phyloP scores from a whole-genome alignment of 768 basidiomycete species.

The Suillus clintonianus region DNA sequence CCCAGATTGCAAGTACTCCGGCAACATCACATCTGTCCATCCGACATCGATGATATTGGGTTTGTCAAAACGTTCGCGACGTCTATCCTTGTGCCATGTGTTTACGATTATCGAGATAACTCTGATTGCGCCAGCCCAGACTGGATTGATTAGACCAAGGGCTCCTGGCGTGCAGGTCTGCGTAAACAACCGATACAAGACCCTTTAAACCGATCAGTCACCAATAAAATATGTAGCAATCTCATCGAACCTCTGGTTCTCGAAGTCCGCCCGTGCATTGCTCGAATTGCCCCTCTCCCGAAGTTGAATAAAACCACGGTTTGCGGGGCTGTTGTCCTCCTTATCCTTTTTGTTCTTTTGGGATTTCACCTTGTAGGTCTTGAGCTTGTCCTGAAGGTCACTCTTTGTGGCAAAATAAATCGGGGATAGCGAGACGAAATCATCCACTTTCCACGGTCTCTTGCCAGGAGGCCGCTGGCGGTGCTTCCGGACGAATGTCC shows the following conservation, averaged over 20 bases:
- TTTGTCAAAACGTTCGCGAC: slow-evolving; percentile 30
- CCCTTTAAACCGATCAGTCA: slow-evolving; percentile 19
- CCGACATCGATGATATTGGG: slow-evolving; percentile 42
- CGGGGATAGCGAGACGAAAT: slow-evolving; percentile 51
- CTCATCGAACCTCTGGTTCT: slow-evolving; percentile 44
- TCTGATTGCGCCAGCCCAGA: slow-evolving; percentile 35
- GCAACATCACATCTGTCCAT: slow-evolving; percentile 40
- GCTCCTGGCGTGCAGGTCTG: slow-evolving; percentile 24
- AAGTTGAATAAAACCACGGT: slow-evolving; percentile 33
- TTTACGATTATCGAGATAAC: slow-evolving; percentile 40
- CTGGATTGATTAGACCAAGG: slow-evolving; percentile 30
- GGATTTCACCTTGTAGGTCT: slow-evolving; percentile 38
- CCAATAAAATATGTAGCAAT: background rate
- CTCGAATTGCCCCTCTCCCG: slow-evolving; percentile 16
- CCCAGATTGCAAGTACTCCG: slow-evolving; percentile 22
- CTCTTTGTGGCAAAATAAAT: slow-evolving; percentile 38
- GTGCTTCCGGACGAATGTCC: slow-evolving; percentile 19
- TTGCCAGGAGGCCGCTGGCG: slow-evolving; percentile 15
- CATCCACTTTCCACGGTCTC: slow-evolving; percentile 12
- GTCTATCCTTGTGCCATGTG: slow-evolving; percentile 36
- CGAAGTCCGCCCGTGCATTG: slow-evolving; percentile 43
- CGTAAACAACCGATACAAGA: slow-evolving; percentile 33
- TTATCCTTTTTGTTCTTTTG: slow-evolving; percentile 30
- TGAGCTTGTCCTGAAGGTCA: slow-evolving; percentile 41
- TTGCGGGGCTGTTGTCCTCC: slow-evolving; percentile 46